Base-by-base conservation (phyloP, 495 filamentous ascomycete species). In the Trichoderma parareesei region DNA sequence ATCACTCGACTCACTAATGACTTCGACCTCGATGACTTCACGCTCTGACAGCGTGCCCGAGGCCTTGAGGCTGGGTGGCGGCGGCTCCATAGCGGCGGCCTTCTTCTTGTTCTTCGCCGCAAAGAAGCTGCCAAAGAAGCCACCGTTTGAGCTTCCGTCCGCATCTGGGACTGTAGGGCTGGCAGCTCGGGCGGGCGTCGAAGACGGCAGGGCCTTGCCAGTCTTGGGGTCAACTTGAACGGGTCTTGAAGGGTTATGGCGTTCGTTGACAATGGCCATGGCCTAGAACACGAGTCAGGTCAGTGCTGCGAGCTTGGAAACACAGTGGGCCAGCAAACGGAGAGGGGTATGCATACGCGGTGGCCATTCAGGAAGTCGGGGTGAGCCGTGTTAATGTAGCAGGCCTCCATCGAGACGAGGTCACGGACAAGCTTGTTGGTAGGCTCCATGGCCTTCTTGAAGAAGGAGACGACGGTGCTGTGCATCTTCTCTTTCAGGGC, bases 81-180 rank as follows among this genome's bases (percentile, higher is more conserved):
- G 95, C 44, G 95, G 80, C 70, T 98, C 95, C 95, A 98, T 98
- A 65, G 93, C 92, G 33, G 95, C 95, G 84, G 96, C 92, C 87
- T 96, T 98, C 88, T 98, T 99, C 85, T 98, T 99, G 76, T 97
- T 98, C 84, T 97, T 98, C 64, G 87, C 89, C 6, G 93, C 92
- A 76, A 96, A 97, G 84, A 98, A 98, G 74, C 90, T 93, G 65
- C 93, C 93, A 74, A 97, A 97, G 82, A 98, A 99, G 63, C 92
- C 90, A 61, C 83, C 76, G 69, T 87, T 84, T 48, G 77, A 77
- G 49, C 87, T 84, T 13, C 76, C 80, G 65, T 72, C 75, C 65
- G 70, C 68, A n/a, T 79, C 78, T 9, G 64, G 65, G 57, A 87
- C 72, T 8, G 84, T 86, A 9, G 87, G 87, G 70, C 89, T 93